Percentiles rank a stretch among this genome's conserved stretches.
phyloP scores from a whole-genome alignment of 768 basidiomycete genomes.

The Hericium alpestre region DNA sequence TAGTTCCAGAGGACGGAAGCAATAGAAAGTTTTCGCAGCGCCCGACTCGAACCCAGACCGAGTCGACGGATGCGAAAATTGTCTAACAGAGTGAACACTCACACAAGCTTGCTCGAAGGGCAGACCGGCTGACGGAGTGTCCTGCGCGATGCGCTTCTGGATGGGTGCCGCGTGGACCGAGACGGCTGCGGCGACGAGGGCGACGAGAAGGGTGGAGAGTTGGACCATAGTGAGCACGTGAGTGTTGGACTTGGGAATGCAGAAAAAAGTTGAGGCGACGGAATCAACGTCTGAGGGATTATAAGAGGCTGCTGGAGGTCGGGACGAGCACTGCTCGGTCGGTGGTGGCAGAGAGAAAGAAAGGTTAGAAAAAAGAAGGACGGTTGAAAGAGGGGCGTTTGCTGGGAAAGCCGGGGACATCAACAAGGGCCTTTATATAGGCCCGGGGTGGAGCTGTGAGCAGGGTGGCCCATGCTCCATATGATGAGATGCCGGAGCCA shows the following conservation, averaged over 20 bases:
- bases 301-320: neutral
- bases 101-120: conserved; percentile 41
- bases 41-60: neutral
- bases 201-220: conserved; percentile 20
- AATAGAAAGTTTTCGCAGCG: neutral
- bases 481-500: no score
- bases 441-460: neutral
- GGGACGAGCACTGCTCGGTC: neutral
- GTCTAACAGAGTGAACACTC: conserved; percentile 11
- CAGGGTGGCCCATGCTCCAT: no score
- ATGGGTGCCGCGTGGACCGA: conserved; percentile 22
- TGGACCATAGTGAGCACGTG: conserved; percentile 22
- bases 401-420: neutral
- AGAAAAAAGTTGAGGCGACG: neutral
- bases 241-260: neutral
- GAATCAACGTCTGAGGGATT: neutral
- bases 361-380: neutral
- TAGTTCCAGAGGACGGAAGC: no score
- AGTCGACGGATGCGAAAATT: neutral
- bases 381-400: neutral
- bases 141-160: conserved; percentile 37
- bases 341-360: neutral
- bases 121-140: conserved; percentile 27
- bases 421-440: neutral
- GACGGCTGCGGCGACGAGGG: conserved; percentile 23